These are phyloP conservation scores for Amaranthus tricolor DNA, from an alignment of 179 eudicot species.

Conservation along the genomic window DNA sequence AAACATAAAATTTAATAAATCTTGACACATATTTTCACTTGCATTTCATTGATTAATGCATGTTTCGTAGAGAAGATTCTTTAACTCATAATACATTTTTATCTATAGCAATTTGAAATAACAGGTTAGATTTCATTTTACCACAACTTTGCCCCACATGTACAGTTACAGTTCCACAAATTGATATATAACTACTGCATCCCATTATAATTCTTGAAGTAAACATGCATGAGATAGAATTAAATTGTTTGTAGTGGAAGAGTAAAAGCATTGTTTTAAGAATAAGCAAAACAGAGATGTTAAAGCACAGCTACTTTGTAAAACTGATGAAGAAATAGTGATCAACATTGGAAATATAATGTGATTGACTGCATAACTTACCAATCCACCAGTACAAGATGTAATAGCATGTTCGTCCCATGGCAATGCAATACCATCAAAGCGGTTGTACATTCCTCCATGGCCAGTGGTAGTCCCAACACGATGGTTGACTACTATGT, in stretches of 20 bases:
- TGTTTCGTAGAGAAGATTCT: not conserved
- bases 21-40: not conserved
- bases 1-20: not conserved
- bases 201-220: not conserved
- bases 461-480: conserved; percentile 76
- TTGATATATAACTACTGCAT: not conserved
- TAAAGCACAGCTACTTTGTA: not conserved
- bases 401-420: conserved; percentile 96
- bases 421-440: conserved; percentile 79
- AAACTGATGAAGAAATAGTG: not conserved
- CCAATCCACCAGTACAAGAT: conserved; percentile 88
- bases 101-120: not conserved
- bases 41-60: not conserved
- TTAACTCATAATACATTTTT: not conserved
- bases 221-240: not conserved
- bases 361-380: conserved; percentile 24
- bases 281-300: not conserved
- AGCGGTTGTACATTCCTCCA: conserved; percentile 88
- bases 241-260: not conserved
- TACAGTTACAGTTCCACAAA: too few relatives aligned
- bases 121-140: not conserved
- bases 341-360: not conserved
- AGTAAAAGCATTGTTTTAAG: not conserved
- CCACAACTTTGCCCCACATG: not conserved
- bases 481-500: conserved; percentile 89